Base-by-base conservation (phyloP, 1,284 basidiomycete genomes). In the Tilletia setariae region DNA sequence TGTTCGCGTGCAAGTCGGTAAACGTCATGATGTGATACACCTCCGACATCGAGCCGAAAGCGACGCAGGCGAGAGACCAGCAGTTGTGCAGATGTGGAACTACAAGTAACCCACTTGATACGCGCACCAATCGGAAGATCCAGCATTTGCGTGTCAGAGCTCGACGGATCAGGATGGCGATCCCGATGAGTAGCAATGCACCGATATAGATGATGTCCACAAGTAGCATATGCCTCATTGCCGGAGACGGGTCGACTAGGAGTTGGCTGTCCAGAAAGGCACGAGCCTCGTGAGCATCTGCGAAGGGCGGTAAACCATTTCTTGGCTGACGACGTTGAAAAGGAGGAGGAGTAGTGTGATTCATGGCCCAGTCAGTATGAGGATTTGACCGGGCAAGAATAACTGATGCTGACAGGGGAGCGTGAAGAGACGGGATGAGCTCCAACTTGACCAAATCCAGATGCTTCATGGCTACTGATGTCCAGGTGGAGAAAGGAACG, bases 121-220 rank as follows among this genome's bases (percentile, higher is more conserved):
- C 28, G 28, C 56, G 56, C 1, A 61, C 32, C 28, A 61, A n/a
- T 2, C 56, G 28, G 56, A 61, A 61, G 25, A 61, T 25, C 56
- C 56, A 61, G 56, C 28, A 61, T 19, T 32, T 35, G 56, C 56
- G 30, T 11, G 23, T 61, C 25, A 61, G 32, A 16, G 35, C 16
- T 13, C 56, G 56, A 2, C 56, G 56, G 4, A 61, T 35, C 30
- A 61, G 11, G 56, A 61, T 21, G 13, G 30, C 28, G 56, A 32
- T 19, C 4, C 28, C 56, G 19, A 61, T 13, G 30, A 40, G 13
- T 6, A 32, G 16, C 13, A 61, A 30, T 13, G 32, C 19, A 30
- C 56, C 56, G 32, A 61, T 61, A 30, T 61, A 61, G 56, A 61
- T 19, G 56, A 61, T 30, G 15, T 16, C 56, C 7, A 13, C 30